Conservation (phyloP, 176 grass and related monocot genomes). For the Pharus latifolius region DNA sequence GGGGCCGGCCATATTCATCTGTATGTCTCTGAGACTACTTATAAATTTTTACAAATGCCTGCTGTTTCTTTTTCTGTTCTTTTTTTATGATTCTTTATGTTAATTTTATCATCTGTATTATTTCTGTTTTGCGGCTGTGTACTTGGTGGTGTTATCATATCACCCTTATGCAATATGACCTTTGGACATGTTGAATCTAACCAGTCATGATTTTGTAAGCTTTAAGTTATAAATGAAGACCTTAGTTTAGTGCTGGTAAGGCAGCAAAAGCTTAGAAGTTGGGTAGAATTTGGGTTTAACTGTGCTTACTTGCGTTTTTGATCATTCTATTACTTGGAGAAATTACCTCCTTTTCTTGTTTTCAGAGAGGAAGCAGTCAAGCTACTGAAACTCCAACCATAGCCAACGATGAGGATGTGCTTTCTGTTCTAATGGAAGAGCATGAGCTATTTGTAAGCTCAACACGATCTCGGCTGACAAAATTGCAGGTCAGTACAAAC, state of each 20-base stretch:
- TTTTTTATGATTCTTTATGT: neutral
- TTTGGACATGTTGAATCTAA: neutral
- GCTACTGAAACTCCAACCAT: slow-evolving; percentile 25
- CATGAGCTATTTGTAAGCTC: slow-evolving; percentile 33
- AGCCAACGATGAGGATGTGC: slow-evolving; percentile 27
- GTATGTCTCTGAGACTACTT: slow-evolving; percentile 34
- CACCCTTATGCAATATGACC: neutral
- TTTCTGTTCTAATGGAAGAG: slow-evolving; percentile 37
- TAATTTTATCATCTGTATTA: neutral
- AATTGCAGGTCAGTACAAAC: slow-evolving; percentile 26
- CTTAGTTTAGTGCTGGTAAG: neutral
- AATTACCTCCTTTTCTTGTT: slow-evolving; percentile 1
- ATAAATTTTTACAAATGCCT: slow-evolving; percentile 4
- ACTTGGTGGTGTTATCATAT: neutral
- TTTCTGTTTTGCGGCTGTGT: neutral
- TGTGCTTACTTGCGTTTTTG: neutral
- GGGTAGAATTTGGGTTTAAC: neutral
- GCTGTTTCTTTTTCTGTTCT: neutral
- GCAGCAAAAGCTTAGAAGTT: neutral
- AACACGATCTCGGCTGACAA: slow-evolving; percentile 28
- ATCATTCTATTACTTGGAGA: slow-evolving; percentile 2
- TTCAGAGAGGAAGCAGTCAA: slow-evolving; percentile 52
- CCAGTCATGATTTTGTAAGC: neutral
- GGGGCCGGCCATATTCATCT: slow-evolving; percentile 43
- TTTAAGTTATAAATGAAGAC: neutral